Conservation (phyloP, 2,329 filamentous ascomycete genomes). For the Fusarium tanahbumbuense region DNA sequence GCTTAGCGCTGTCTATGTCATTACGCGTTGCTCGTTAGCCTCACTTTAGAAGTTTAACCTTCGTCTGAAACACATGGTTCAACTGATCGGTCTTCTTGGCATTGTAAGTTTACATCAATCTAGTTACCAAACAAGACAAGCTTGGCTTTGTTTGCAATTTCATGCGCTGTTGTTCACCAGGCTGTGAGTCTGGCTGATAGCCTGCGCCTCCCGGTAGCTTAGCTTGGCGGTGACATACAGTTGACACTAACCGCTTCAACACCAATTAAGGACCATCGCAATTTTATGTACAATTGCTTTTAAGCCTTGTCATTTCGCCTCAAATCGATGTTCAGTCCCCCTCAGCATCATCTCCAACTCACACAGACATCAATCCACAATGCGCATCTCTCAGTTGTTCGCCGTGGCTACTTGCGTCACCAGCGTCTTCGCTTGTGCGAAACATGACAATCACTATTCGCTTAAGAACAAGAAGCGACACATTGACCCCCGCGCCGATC, state of each 20-base stretch:
- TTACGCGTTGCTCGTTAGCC: not conserved
- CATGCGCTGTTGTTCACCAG: not conserved
- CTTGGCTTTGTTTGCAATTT: not conserved
- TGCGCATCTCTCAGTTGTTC: constrained; percentile 20
- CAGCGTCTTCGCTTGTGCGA: constrained; percentile 8
- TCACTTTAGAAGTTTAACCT: not conserved
- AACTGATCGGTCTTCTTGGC: not conserved
- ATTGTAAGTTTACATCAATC: not conserved
- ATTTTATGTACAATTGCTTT: constrained; percentile 1
- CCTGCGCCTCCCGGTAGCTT: not conserved
- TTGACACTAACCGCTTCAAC: not conserved
- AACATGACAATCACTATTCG: constrained; percentile 26
- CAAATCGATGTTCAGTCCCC: fast-evolving
- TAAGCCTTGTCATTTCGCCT: not conserved
- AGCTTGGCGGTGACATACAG: constrained; percentile 31
- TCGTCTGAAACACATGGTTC: not conserved
- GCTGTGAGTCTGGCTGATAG: not conserved
- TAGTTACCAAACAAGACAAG: not conserved
- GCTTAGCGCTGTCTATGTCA: not conserved
- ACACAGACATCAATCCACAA: not conserved
- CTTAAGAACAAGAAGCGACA: constrained; percentile 26
- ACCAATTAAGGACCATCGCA: not conserved
- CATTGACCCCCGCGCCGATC: constrained; percentile 23
- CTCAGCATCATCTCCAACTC: not conserved
- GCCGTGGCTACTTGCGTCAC: not conserved